Conservation (phyloP, 1,284 basidiomycete genomes). For the Stereum hirsutum region DNA sequence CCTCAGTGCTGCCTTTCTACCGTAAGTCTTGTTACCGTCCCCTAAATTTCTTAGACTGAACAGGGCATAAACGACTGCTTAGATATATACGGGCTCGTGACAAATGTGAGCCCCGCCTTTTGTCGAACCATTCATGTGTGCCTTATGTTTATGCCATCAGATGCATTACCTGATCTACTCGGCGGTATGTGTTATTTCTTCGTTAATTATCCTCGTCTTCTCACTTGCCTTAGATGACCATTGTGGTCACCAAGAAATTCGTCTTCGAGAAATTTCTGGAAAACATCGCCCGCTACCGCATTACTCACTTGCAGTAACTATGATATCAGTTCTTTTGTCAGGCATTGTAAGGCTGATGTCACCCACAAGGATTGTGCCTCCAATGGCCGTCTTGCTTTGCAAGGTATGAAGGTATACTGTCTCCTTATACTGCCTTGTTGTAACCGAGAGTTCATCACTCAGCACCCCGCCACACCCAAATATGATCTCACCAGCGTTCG, state of each 20-base stretch:
- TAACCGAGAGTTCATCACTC: not conserved
- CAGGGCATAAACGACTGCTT: too few species aligned
- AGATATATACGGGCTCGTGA: constrained; percentile 70
- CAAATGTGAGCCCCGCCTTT: constrained; percentile 32
- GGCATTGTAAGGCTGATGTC: constrained; percentile 4
- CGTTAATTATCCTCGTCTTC: too few species aligned
- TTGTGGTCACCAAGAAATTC: constrained; percentile 72
- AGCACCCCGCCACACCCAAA: constrained; percentile 61
- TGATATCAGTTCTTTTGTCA: not conserved
- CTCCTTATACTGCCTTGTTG: not conserved
- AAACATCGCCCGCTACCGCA: constrained; percentile 58
- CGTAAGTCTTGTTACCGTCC: constrained; percentile 15
- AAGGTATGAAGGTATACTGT: constrained; percentile 34
- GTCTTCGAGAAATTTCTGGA: constrained; percentile 57
- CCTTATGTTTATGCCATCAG: constrained; percentile 19
- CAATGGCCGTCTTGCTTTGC: constrained; percentile 47
- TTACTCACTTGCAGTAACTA: constrained; percentile 55
- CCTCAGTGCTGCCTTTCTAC: constrained; percentile 25
- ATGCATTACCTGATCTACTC: constrained; percentile 46
- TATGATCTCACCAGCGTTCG: constrained; percentile 57
- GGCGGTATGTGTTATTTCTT: constrained; percentile 30
- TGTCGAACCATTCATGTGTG: too few species aligned
- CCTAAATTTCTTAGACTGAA: not conserved
- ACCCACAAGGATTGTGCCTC: constrained; percentile 50
- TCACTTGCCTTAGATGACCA: constrained; percentile 46